Conservation (phyloP, 176 grass and related monocot genomes). For the Zea luxurians region DNA sequence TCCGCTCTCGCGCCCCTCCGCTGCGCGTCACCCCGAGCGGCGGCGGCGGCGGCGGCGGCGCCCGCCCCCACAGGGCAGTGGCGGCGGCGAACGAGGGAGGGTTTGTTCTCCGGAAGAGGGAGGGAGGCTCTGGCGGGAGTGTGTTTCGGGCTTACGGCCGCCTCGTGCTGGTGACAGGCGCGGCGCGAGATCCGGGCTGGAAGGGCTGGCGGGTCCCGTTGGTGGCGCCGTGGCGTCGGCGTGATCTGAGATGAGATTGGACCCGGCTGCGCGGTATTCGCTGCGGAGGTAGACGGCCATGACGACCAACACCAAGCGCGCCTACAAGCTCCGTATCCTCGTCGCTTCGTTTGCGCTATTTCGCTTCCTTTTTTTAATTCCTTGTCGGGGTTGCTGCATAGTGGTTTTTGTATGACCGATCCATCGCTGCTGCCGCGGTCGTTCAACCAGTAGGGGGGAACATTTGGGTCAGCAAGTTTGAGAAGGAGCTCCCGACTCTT, state of each 20-base stretch:
- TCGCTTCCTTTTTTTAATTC: not conserved
- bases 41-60: not conserved
- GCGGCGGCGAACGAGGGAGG: not conserved
- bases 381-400: constrained; percentile 16
- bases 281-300: constrained; percentile 46
- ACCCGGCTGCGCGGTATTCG: constrained; percentile 11
- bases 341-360: constrained; percentile 18
- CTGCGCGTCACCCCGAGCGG: not conserved
- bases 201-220: not conserved
- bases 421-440: not conserved
- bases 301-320: constrained; percentile 96
- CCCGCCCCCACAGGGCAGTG: not conserved
- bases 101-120: not conserved
- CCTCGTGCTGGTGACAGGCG: constrained; percentile 11
- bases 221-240: constrained; percentile 34
- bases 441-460: not conserved
- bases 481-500: not conserved
- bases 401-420: constrained; percentile 1
- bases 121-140: not conserved
- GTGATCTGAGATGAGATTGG: constrained; percentile 84
- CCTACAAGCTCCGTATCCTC: constrained; percentile 99
- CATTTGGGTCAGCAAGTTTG: not conserved
- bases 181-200: constrained; percentile 52
- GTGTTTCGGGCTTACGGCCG: not conserved
- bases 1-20: constrained; percentile 6